phyloP scores from a whole-genome alignment of 495 filamentous ascomycete genomes.

The Penicillium bovifimosum region DNA sequence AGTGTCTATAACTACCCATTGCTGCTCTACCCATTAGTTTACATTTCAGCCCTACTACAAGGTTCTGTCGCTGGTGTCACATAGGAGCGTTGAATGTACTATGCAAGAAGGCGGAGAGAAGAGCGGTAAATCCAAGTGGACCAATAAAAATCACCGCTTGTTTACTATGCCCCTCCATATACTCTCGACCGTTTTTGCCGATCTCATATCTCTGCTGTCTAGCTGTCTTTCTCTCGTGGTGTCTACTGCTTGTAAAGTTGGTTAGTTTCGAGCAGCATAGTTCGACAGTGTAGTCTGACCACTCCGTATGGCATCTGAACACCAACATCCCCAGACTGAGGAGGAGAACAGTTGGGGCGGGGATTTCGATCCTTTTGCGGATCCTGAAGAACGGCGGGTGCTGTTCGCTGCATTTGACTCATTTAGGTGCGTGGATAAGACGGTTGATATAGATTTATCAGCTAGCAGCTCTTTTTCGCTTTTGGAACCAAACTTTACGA shows the following conservation, averaged over 20 bases:
- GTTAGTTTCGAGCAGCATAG: neutral
- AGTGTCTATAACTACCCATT: too few species aligned
- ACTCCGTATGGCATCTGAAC: slow-evolving; percentile 17
- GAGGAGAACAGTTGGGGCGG: slow-evolving; percentile 48
- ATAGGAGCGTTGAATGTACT: too few species aligned
- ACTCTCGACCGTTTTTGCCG: neutral
- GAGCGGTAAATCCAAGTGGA: neutral
- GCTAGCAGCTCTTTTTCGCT: neutral
- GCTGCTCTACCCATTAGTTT: too few species aligned
- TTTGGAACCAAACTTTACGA: neutral
- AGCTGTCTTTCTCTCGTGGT: neutral
- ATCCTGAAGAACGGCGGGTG: slow-evolving; percentile 70
- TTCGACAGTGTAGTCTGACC: neutral
- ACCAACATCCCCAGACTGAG: slow-evolving; percentile 10
- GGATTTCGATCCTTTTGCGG: slow-evolving; percentile 56
- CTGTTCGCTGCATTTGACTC: slow-evolving; percentile 76
- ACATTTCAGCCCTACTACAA: too few species aligned
- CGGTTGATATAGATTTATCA: neutral
- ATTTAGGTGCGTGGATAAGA: slow-evolving; percentile 62
- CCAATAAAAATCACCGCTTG: slow-evolving; percentile 2
- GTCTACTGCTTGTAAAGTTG: too few species aligned
- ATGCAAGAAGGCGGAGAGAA: neutral
- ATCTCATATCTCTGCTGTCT: neutral
- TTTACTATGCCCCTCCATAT: slow-evolving; percentile 13
- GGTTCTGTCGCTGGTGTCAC: too few species aligned